These are phyloP conservation scores for Cordyceps cateniannulata DNA, from an alignment of 2,329 filamentous ascomycete genomes.

Conservation along the genomic window DNA sequence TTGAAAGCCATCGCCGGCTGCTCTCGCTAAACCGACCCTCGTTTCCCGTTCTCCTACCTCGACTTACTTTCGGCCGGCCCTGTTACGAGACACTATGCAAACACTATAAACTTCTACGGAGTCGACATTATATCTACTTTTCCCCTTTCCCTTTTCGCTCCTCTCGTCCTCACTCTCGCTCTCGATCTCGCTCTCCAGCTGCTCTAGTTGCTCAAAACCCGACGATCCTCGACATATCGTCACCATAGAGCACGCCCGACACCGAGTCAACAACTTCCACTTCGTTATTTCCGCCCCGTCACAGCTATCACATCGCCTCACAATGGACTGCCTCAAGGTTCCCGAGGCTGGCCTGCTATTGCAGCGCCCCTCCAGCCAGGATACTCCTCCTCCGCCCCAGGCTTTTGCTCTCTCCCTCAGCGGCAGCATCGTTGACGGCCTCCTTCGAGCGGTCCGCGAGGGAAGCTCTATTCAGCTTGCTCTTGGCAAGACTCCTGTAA, in stretches of 20 bases:
- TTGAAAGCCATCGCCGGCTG: conserved; percentile 6
- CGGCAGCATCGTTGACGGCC: conserved; percentile 52
- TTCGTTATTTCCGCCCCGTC: conserved; percentile 2
- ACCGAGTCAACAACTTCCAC: neutral
- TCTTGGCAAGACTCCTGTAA: conserved; percentile 53
- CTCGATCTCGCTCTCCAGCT: neutral
- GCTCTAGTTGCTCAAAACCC: neutral
- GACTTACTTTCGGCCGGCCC: conserved; percentile 11
- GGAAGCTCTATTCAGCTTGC: conserved; percentile 51
- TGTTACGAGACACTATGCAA: conserved; percentile 1
- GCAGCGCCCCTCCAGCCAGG: conserved; percentile 41
- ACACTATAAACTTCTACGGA: neutral
- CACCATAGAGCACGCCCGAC: neutral
- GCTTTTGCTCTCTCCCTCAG: conserved; percentile 53
- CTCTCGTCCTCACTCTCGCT: neutral
- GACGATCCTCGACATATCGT: neutral
- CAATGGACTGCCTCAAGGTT: conserved; percentile 49
- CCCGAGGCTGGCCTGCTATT: conserved; percentile 52
- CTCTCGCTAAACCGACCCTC: neutral
- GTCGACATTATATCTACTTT: neutral
- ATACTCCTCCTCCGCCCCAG: conserved; percentile 42
- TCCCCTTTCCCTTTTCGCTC: neutral
- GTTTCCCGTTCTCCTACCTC: neutral
- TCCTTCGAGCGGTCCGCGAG: conserved; percentile 54
- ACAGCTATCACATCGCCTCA: conserved; percentile 14